Conservation (phyloP, 495 filamentous ascomycete genomes). For the Penicillium egyptiacum region DNA sequence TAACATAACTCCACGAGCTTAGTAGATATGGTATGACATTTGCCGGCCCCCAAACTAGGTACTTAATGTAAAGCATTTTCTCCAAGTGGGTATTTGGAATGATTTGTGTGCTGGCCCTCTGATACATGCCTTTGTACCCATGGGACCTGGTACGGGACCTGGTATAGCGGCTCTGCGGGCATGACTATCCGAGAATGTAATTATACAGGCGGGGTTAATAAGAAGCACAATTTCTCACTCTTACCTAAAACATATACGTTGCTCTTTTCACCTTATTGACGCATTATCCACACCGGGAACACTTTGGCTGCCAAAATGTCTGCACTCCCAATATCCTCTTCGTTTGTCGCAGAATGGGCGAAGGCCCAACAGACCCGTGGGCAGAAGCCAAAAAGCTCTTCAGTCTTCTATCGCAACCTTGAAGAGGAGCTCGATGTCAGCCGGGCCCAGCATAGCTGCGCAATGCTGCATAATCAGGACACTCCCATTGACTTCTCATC, state of each 20-base stretch:
- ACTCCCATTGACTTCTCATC: conserved; percentile 11
- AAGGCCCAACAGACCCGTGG: neutral
- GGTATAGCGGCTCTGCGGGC: neutral
- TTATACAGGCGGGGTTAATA: neutral
- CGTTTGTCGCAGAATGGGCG: neutral
- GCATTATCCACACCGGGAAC: neutral
- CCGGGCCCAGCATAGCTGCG: neutral
- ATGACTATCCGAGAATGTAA: neutral
- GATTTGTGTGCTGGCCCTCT: neutral
- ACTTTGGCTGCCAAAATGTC: neutral
- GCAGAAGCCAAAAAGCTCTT: neutral
- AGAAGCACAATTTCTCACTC: neutral
- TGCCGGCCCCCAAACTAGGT: neutral
- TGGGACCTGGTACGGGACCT: neutral
- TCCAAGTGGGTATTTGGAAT: neutral
- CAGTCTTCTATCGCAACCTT: neutral
- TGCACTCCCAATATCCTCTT: neutral
- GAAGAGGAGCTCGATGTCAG: neutral
- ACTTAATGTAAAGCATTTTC: neutral
- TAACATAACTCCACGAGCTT: neutral
- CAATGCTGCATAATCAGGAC: neutral
- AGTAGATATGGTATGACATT: neutral
- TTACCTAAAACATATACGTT: neutral
- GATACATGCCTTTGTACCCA: neutral
- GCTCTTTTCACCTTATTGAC: neutral